phyloP scores from a whole-genome alignment of 2,329 filamentous ascomycete genomes.

The Westerdykella sp. region DNA sequence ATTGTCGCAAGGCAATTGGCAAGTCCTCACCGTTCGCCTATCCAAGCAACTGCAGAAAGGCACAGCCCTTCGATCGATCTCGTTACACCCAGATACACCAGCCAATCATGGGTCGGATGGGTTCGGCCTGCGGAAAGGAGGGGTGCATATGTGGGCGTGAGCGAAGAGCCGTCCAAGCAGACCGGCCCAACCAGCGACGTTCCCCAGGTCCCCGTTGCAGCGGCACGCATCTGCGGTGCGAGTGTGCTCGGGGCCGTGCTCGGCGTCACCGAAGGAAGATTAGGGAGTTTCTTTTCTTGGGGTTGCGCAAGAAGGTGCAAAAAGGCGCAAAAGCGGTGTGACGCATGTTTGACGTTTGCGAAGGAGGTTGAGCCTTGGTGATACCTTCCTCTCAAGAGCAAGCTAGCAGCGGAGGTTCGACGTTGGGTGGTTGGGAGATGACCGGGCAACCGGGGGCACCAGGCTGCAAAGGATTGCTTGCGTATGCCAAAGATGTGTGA shows the following conservation, averaged over 20 bases:
- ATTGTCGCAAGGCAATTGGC: no score
- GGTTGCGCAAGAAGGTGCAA: neutral
- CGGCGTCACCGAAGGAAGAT: neutral
- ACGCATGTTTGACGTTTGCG: neutral
- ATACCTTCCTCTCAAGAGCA: neutral
- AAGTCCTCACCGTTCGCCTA: no score
- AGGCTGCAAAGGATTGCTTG: neutral
- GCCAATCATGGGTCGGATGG: no score
- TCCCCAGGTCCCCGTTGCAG: neutral
- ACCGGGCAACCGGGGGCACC: neutral
- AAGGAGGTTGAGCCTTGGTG: neutral
- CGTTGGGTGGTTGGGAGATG: neutral
- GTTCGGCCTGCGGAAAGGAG: no score
- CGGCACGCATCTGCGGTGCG: neutral
- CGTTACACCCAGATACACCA: no score
- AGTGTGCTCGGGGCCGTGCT: neutral
- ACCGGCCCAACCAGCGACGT: neutral
- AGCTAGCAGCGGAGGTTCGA: neutral
- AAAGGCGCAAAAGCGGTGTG: neutral
- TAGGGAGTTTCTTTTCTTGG: neutral
- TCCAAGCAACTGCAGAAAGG: no score
- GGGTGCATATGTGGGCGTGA: no score
- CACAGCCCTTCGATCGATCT: no score
- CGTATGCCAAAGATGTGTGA: no score
- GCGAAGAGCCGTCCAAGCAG: no score